These are phyloP conservation scores for Mrakia gelida DNA, from an alignment of 768 basidiomycete genomes.

Conservation along the genomic window DNA sequence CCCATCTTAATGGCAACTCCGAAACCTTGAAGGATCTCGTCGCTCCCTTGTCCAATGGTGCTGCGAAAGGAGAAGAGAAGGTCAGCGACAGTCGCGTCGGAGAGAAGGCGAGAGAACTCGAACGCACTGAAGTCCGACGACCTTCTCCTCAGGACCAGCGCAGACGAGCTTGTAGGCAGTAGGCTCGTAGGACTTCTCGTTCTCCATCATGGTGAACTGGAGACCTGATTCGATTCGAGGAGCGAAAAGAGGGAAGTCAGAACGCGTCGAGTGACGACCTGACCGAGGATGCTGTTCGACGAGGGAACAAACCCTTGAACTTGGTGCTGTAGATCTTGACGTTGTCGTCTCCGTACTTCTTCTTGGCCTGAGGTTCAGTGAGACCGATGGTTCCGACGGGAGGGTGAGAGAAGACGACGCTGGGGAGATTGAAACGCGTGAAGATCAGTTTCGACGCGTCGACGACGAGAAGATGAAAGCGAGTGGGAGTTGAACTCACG, in stretches of 20 bases:
- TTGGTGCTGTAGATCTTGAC: constrained; percentile 78
- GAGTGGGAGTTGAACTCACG: constrained; percentile 54
- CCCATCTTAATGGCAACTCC: constrained; percentile 24
- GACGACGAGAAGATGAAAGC: neutral
- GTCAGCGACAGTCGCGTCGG: neutral
- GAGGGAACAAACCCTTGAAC: neutral
- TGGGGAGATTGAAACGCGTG: neutral
- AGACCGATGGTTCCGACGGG: constrained; percentile 92
- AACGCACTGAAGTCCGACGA: constrained; percentile 22
- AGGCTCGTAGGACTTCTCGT: constrained; percentile 69
- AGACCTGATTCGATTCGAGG: constrained; percentile 50
- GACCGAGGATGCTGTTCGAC: neutral
- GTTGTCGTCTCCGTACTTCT: constrained; percentile 72
- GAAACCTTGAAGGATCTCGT: constrained; percentile 24
- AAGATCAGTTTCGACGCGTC: neutral
- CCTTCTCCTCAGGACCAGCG: constrained; percentile 7
- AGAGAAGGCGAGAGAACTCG: neutral
- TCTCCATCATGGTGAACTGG: constrained; percentile 72
- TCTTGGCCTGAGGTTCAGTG: constrained; percentile 82
- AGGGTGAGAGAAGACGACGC: constrained; percentile 55
- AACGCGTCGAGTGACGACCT: neutral
- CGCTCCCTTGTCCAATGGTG: constrained; percentile 7
- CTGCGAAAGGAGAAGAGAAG: neutral
- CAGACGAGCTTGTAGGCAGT: constrained; percentile 62
- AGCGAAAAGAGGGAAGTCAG: constrained; percentile 49